These are phyloP conservation scores for Chlorella sp. DNA, from an alignment of 139 green algal species.

Conservation along the genomic window DNA sequence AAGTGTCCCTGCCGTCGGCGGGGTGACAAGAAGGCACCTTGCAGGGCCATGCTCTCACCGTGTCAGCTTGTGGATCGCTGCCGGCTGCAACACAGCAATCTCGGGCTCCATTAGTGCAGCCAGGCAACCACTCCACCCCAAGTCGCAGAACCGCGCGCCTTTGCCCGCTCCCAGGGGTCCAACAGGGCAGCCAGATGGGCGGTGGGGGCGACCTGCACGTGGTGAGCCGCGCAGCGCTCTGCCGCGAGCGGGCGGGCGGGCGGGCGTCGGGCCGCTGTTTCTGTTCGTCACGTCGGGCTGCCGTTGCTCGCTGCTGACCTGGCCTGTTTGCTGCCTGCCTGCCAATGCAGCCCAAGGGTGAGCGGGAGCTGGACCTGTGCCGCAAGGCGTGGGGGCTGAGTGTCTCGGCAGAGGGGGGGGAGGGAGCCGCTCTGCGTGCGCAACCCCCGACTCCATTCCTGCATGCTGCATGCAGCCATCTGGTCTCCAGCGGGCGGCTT, in stretches of 20 bases:
- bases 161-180: too few species aligned
- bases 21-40: neutral
- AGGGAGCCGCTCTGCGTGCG: too few species aligned
- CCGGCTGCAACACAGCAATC: too few species aligned
- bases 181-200: constrained; percentile 5
- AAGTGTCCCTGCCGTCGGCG: neutral
- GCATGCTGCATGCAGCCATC: constrained; percentile 21
- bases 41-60: too few species aligned
- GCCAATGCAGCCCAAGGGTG: neutral
- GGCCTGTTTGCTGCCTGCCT: neutral
- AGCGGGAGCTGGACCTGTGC: too few species aligned
- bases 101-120: too few species aligned
- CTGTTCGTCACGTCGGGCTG: neutral
- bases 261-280: too few species aligned
- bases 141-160: too few species aligned
- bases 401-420: too few species aligned
- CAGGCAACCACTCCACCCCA: too few species aligned
- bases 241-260: neutral
- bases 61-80: too few species aligned
- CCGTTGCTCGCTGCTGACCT: neutral
- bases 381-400: too few species aligned
- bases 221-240: constrained; percentile 10
- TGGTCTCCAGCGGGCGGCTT: constrained; percentile 51
- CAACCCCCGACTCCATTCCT: neutral
- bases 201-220: constrained; percentile 28